Conservation (phyloP, 2,329 filamentous ascomycete species). For the Verticillium klebahnii region DNA sequence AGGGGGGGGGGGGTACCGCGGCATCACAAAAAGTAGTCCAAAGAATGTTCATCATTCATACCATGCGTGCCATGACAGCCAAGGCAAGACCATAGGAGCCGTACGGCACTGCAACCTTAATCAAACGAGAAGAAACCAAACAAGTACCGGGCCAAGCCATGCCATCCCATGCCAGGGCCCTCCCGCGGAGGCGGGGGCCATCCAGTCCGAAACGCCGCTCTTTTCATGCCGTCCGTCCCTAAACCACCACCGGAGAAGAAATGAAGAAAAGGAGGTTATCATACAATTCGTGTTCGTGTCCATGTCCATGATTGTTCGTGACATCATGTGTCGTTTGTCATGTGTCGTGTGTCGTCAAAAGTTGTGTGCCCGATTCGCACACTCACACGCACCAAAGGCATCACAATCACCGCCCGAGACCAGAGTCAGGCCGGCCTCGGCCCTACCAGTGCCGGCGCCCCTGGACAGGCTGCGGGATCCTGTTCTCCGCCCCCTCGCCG, state of each 20-base stretch:
- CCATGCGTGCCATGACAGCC: no score
- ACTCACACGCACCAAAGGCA: not conserved
- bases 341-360: not conserved
- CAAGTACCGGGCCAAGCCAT: not conserved
- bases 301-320: not conserved
- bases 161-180: not conserved
- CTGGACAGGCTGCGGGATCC: not conserved
- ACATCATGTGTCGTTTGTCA: not conserved
- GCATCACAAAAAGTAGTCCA: no score
- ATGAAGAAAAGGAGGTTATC: not conserved
- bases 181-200: not conserved
- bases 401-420: not conserved
- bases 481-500: slow-evolving; percentile 3
- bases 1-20: no score
- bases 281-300: not conserved
- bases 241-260: not conserved
- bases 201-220: not conserved
- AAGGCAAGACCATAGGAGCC: no score
- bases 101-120: no score
- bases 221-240: not conserved
- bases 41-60: no score
- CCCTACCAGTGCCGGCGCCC: not conserved
- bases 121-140: no score
- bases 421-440: not conserved
- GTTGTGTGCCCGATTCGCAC: not conserved